Evolutionary conservation across 73 alveolate species (phyloP), one percentile per base, ranked within the genome.

Genomic region (Symbiodinium natans): DNA sequence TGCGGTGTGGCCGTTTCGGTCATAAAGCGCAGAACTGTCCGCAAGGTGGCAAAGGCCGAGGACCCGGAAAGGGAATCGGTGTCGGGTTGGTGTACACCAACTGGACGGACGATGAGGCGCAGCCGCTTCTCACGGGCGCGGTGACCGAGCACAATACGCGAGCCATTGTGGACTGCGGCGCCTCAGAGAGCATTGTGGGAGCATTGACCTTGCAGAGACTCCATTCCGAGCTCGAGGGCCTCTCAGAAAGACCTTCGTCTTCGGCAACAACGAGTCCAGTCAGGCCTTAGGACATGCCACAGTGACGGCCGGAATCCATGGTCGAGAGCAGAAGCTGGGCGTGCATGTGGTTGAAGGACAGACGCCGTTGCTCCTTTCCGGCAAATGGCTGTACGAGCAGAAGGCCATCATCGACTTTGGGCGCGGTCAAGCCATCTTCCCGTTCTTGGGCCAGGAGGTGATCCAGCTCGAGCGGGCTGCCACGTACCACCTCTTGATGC

Each of bases 181-280:
- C 85, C 85, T n/a, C 46, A 3, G 85, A 68, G 82, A 8, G 33
- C 38, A 68, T 68, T 68, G 82, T 68, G 38, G 82, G 82, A 46
- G 59, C 59, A 13, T 9, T 46, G 59, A 46, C 21, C 59, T 46
- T 46, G 59, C 59, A 46, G 13, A 46, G 59, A 29, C 15, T 27
- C 38, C 33, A 68, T n/a, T 4, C 23, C 46, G 23, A 74, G 17
- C 42, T n/a, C 43, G 85, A 34, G 23, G 9, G 3, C 34, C n/a
- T 25, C 23, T 29, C 15, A 23, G 93, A 0, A 29, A 73, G 38
- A 33, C 75, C 36, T 84, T 84, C 80, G 33, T 84, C 36, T 84
- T 84, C 38, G 80, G 93, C 19, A 84, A 84, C 93, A 84, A 84
- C 27, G 82, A 84, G 82, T 15, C 93, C 33, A 42, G 80, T 5